Conservation (phyloP, 108 stramenopile species). For the Nitzschia sp. region DNA sequence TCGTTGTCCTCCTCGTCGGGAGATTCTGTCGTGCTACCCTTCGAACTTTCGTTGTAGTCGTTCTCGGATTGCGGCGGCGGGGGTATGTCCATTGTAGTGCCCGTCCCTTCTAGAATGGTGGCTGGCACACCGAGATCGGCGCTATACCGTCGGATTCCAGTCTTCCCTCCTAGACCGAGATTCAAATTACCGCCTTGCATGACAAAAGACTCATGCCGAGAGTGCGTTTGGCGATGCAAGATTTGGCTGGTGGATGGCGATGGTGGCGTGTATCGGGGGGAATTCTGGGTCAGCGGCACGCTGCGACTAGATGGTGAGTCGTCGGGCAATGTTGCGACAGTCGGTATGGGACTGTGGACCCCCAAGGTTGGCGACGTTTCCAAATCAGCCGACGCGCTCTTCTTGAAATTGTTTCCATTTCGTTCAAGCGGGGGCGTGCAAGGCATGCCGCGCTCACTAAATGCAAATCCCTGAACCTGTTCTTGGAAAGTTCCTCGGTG, state of each 20-base stretch:
- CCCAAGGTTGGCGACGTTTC: not conserved
- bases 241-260: not conserved
- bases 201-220: constrained; percentile 53
- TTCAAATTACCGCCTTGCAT: no score
- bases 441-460: not conserved
- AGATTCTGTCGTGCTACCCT: no score
- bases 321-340: not conserved
- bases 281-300: not conserved
- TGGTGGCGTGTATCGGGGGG: not conserved
- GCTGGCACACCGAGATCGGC: constrained; percentile 11
- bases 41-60: constrained; percentile 24
- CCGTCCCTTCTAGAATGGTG: constrained; percentile 10
- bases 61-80: not conserved
- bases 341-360: not conserved
- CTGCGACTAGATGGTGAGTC: not conserved
- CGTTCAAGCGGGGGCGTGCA: not conserved
- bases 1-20: not conserved
- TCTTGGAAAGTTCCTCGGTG: not conserved
- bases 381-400: not conserved
- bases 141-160: constrained; percentile 3
- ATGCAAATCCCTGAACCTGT: not conserved
- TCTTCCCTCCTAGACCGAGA: constrained; percentile 33
- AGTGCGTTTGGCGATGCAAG: constrained; percentile 20
- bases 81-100: not conserved
- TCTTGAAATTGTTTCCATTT: not conserved